Evolutionary conservation across 345 rosid genomes (phyloP), one percentile per base, ranked within the genome.

Genomic region (Melaleuca quinquenervia): DNA sequence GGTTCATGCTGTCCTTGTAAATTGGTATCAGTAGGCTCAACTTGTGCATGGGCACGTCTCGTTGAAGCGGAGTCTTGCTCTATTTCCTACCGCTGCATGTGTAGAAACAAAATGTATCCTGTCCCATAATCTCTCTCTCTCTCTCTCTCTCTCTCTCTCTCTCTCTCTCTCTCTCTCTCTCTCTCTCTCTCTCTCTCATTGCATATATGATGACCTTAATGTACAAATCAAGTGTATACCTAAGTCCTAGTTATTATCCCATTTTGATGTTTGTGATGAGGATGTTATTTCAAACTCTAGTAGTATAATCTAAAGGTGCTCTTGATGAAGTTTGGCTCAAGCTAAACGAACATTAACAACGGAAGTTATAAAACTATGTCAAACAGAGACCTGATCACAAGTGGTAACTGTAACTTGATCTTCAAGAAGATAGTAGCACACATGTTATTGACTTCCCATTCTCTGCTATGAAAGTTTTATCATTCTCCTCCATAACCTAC

Each of bases 61-160:
- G 91, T 89, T 64, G 96, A 95, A 86, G 96, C 99, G 18, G 99
- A 97, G 94, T 91, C 99, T 53, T 97, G 99, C 91, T 98, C 98
- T 18, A 90, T 97, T 90, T 94, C 98, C 82, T 96, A 97, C 87
- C 94, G 93, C 84, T 97, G 99, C 92, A 95, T 94, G 98, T 97
- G 98, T 84, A 89, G 88, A 84, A 90, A 94, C 88, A 96, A 96
- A 89, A 90, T 95, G 55, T 96, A 93, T 85, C 99, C 97, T 8
- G 97, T 97, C 50, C 99, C 98, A 18, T 93, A 87, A 87, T 22
- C 41, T 21, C 49, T 50, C 45, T 36, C 16, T 55, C 60, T 20
- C 44, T 36, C 45, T 1, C 80, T 36, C 80, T 20, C 48, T 0
- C 78, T 41, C 41, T 41, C 41, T 41, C 78, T 21, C 49, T 50